These are phyloP conservation scores for Quercus gilva DNA, from an alignment of 306 rosid genomes.

Conservation along the genomic window DNA sequence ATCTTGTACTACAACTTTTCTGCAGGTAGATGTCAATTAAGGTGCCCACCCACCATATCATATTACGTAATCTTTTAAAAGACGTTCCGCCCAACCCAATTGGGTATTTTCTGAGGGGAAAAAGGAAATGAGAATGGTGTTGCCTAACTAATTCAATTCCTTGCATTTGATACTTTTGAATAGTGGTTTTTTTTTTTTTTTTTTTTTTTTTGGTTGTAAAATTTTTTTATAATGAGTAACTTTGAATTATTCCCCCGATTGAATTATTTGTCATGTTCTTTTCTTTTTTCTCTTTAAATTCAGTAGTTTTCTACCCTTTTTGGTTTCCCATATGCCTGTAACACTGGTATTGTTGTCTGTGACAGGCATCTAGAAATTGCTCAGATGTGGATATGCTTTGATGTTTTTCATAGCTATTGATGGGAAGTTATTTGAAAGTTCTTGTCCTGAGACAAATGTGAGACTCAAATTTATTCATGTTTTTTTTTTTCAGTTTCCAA, in stretches of 20 bases:
- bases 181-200: too few species aligned
- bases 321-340: not conserved
- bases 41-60: not conserved
- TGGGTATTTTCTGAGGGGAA: not conserved
- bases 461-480: conserved; percentile 23
- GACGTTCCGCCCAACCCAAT: too few species aligned
- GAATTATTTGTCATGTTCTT: not conserved
- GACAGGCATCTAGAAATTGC: conserved; percentile 43
- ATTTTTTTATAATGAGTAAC: too few species aligned
- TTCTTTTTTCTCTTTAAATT: not conserved
- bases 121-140: not conserved
- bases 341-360: conserved; percentile 10
- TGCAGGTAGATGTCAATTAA: not conserved
- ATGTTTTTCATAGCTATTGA: conserved; percentile 37
- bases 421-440: conserved; percentile 37
- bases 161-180: not conserved
- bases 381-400: conserved; percentile 41
- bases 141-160: not conserved
- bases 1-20: not conserved
- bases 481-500: conserved; percentile 20
- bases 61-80: too few species aligned
- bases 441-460: conserved; percentile 33
- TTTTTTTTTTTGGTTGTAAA: too few species aligned
- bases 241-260: not conserved
- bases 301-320: not conserved